Conservation (phyloP, 139 green algal genomes). For the Mychonastes homosphaera region DNA sequence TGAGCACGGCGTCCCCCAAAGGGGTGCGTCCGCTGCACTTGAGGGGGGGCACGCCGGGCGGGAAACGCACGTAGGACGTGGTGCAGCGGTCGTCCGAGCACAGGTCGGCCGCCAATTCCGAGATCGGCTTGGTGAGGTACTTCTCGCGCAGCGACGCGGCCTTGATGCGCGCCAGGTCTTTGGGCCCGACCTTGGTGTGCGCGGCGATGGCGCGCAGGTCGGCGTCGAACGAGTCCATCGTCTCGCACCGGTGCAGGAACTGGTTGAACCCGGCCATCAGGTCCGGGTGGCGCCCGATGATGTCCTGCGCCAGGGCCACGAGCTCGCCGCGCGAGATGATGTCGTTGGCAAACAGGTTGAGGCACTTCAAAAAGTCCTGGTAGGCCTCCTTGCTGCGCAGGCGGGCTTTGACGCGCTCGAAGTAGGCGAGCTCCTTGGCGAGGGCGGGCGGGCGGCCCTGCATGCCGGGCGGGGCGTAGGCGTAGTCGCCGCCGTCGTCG, state of each 20-base stretch:
- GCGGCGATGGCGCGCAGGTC: slow-evolving; percentile 16
- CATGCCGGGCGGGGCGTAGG: too few relatives aligned
- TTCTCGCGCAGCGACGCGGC: slow-evolving; percentile 43
- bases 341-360: slow-evolving; percentile 88
- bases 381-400: slow-evolving; percentile 75
- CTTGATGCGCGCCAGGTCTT: slow-evolving; percentile 18
- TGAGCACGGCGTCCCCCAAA: slow-evolving; percentile 56
- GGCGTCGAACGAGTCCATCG: slow-evolving; percentile 24
- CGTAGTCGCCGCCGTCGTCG: too few relatives aligned
- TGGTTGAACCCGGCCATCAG: slow-evolving; percentile 57
- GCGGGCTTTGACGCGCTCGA: slow-evolving; percentile 49
- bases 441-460: slow-evolving; percentile 12
- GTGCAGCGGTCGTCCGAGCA: slow-evolving; percentile 21
- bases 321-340: slow-evolving; percentile 85
- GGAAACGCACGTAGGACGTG: slow-evolving; percentile 78
- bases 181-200: slow-evolving; percentile 1
- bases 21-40: slow-evolving; percentile 32
- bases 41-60: slow-evolving; percentile 61
- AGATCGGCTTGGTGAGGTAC: slow-evolving; percentile 79
- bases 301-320: slow-evolving; percentile 61
- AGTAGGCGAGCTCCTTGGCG: slow-evolving; percentile 58
- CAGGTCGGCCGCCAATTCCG: slow-evolving; percentile 65
- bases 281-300: slow-evolving; percentile 75
- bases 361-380: slow-evolving; percentile 92
- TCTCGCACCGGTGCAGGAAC: slow-evolving; percentile 39